Base-by-base conservation (phyloP, 2,329 filamentous ascomycete genomes). In the Emmonsiellopsis sp. region DNA sequence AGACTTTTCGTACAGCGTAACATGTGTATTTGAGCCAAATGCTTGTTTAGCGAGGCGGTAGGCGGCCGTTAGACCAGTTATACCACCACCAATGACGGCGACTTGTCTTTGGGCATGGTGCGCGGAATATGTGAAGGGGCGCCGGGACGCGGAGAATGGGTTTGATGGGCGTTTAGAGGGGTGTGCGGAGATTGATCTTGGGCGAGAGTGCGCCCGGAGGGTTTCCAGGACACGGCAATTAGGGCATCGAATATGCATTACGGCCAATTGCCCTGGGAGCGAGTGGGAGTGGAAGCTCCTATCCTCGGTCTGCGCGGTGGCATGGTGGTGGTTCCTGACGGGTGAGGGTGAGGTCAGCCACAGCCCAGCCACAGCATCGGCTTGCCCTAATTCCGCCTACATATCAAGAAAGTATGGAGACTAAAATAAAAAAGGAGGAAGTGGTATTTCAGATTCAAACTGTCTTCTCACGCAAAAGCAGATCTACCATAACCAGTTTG, bases 1-100 rank as follows among this genome's bases (percentile, higher is more conserved):
- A 31, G 76, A 79, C 16, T 79, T 79, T 68, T 98, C 93, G 69
- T 89, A 95, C 8, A 98, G 66, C 0, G 87, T 93, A 63, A 98
- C 83, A 50, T 83, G 82, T 35, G 82, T 78, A 3, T 84, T 82
- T n/a, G 87, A 78, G 62, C 84, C 76, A n/a, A n/a, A n/a, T n/a
- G n/a, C n/a, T n/a, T n/a, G n/a, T 59, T 81, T 81, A 10, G 83
- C 77, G 44, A 95, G 76, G 68, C 88, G 90, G 73, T 88, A 89
- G 32, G 89, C 89, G 40, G 84, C 79, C 37, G 85, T 81, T 47
- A 95, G 79, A 50, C 90, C 90, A 1, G 89, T 93, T 65, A 95
- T 84, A 41, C 90, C 90, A 56, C 84, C 89, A 51, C 90, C 90
- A 32, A 94, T 70, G 50, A 94, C 77, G 26, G 86, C 88, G 15